These are phyloP conservation scores for Medicago ruthenica DNA, from an alignment of 306 rosid species.

Conservation along the genomic window DNA sequence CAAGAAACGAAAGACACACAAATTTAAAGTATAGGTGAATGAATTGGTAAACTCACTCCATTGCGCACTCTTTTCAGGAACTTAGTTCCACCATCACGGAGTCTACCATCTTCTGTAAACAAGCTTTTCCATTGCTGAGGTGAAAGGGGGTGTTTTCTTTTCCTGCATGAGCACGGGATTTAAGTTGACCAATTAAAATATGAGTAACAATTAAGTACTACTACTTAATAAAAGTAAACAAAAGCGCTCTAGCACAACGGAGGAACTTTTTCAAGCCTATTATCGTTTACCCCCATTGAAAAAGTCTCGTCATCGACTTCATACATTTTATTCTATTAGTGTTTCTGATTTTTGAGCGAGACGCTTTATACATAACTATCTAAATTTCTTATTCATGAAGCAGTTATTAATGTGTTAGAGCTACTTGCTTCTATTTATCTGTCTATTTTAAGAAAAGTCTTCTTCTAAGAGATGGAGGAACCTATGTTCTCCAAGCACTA, in stretches of 20 bases:
- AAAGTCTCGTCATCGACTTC: conserved; percentile 8
- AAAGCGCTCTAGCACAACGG: conserved; percentile 7
- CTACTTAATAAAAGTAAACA: conserved; percentile 8
- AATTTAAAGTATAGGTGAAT: conserved; percentile 11
- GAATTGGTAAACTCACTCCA: conserved; percentile 72
- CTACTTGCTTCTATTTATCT: neutral
- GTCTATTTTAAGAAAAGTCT: neutral
- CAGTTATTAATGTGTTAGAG: neutral
- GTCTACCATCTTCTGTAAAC: conserved; percentile 82
- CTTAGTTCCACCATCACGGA: conserved; percentile 88
- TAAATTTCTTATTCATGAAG: conserved; percentile 22
- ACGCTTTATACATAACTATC: neutral
- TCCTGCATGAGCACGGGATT: conserved; percentile 96
- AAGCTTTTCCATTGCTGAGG: conserved; percentile 78
- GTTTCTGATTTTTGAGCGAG: conserved; percentile 24
- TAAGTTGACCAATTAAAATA: conserved; percentile 76
- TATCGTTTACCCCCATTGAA: neutral
- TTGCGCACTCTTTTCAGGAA: conserved; percentile 94
- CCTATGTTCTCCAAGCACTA: neutral
- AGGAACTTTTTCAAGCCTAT: conserved; percentile 2
- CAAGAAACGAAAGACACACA: conserved; percentile 25
- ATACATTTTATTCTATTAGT: conserved; percentile 18
- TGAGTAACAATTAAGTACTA: conserved; percentile 13
- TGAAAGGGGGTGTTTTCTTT: conserved; percentile 83
- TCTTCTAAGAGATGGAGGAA: neutral